Evolutionary conservation across 768 basidiomycete genomes (phyloP).

Genomic region (Pluteus cervinus): DNA sequence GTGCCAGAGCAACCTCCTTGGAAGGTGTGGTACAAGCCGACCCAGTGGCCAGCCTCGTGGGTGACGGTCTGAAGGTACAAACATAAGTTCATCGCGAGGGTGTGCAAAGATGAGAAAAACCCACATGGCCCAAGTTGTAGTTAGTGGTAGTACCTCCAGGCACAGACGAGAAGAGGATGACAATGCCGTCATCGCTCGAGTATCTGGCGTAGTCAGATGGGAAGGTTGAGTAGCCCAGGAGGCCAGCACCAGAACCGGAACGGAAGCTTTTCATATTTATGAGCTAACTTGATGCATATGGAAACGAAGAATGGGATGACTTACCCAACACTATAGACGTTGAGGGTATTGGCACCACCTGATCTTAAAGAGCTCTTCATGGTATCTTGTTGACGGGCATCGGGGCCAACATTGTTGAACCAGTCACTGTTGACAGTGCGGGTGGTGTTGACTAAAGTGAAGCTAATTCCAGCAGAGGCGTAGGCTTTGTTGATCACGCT

Average conservation of each 20-base stretch:
- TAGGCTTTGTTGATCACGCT: constrained; percentile 26
- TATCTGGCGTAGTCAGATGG: constrained; percentile 21
- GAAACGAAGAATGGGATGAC: not conserved
- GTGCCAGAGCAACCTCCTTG: constrained; percentile 18
- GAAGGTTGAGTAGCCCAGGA: constrained; percentile 34
- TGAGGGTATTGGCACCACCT: constrained; percentile 25
- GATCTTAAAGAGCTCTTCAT: constrained; percentile 29
- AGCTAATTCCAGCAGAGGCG: constrained; percentile 21
- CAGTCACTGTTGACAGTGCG: constrained; percentile 26
- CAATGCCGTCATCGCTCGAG: constrained; percentile 31
- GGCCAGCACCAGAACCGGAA: constrained; percentile 17
- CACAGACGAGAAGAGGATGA: constrained; percentile 16
- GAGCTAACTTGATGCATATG: not conserved
- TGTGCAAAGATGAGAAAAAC: not conserved
- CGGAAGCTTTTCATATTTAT: constrained; percentile 14
- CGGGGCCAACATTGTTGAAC: constrained; percentile 24
- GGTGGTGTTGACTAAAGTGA: constrained; percentile 19
- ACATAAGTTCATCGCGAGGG: not conserved
- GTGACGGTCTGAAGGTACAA: too few species aligned
- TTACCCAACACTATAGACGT: constrained; percentile 33
- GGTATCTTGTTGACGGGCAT: constrained; percentile 16
- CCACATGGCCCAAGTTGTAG: constrained; percentile 23
- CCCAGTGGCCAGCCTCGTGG: constrained; percentile 31
- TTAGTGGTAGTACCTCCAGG: constrained; percentile 23
- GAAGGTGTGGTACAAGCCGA: constrained; percentile 32